Evolutionary conservation across 495 filamentous ascomycete genomes (phyloP).

Genomic region (Aspergillus panamensis): DNA sequence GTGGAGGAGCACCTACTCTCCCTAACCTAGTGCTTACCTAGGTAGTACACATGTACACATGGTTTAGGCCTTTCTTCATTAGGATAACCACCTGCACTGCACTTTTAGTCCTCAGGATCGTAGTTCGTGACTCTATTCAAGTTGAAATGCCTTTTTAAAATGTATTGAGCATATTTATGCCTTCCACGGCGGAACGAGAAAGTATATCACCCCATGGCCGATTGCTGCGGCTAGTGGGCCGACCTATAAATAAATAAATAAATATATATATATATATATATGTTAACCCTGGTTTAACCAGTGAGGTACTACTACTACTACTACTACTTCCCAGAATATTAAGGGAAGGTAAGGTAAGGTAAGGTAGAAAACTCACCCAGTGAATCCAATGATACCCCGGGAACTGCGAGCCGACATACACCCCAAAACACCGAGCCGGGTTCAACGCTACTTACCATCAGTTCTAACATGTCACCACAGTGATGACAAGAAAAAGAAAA

Average conservation of each 20-base stretch:
- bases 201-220: constrained; percentile 27
- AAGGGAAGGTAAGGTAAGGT: no score
- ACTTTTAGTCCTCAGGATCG: no score
- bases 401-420: constrained; percentile 28
- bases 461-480: not conserved
- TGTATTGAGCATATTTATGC: not conserved
- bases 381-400: constrained; percentile 35
- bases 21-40: no score
- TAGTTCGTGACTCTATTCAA: no score
- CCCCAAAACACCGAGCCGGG: constrained; percentile 32
- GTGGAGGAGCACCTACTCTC: no score
- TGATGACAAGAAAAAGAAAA: not conserved
- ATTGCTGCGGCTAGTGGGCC: constrained; percentile 23
- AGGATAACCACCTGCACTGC: no score
- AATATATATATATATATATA: no score
- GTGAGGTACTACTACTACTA: no score
- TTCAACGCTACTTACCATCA: constrained; percentile 21
- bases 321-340: no score
- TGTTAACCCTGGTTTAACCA: not conserved
- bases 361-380: constrained; percentile 24
- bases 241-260: no score
- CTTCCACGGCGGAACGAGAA: constrained; percentile 25
- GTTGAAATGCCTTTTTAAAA: not conserved
- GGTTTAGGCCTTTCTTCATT: no score
- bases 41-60: no score